Percentiles rank a stretch among this genome's conserved stretches.
phyloP scores from a whole-genome alignment of 2,329 filamentous ascomycete species.

The Colletotrichum brevisporum region DNA sequence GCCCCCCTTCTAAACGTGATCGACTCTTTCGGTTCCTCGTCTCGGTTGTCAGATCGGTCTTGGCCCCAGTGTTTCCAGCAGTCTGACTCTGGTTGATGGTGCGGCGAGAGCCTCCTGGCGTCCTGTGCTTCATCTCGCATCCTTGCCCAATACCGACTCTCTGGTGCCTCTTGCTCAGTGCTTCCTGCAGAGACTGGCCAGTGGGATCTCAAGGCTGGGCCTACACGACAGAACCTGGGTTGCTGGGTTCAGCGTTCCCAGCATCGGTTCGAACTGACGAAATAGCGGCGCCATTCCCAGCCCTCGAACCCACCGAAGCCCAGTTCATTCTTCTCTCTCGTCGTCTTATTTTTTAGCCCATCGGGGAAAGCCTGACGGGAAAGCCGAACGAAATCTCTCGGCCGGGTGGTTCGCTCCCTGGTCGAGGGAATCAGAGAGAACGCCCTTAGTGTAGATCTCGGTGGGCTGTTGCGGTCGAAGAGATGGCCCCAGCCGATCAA shows the following conservation, averaged over 20 bases:
- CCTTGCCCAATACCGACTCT: constrained; percentile 31
- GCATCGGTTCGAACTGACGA: constrained; percentile 1
- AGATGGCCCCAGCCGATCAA: constrained; percentile 18
- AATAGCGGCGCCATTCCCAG: neutral
- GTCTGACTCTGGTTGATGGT: constrained; percentile 11
- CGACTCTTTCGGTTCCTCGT: constrained; percentile 17
- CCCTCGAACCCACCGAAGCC: neutral
- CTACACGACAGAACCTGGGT: constrained; percentile 5
- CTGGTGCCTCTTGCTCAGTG: constrained; percentile 24
- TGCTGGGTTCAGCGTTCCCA: constrained; percentile 4
- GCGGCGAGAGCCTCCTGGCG: constrained; percentile 30
- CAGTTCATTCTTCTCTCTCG: constrained; percentile 6
- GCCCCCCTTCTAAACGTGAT: constrained; percentile 3
- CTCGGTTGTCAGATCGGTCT: constrained; percentile 29
- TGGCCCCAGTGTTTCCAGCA: constrained; percentile 26
- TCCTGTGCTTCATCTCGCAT: constrained; percentile 37
- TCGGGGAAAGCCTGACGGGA: neutral
- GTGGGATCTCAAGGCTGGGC: no score
- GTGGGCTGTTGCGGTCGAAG: neutral
- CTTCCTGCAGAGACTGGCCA: neutral
- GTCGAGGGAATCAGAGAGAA: no score
- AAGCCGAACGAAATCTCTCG: constrained; percentile 17
- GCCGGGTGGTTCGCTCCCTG: constrained; percentile 2
- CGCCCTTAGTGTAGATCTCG: no score
- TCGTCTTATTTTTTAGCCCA: no score